Evolutionary conservation across 1,284 basidiomycete genomes (phyloP), one percentile per base, ranked within the genome.

Genomic region (Peniophora sp.): DNA sequence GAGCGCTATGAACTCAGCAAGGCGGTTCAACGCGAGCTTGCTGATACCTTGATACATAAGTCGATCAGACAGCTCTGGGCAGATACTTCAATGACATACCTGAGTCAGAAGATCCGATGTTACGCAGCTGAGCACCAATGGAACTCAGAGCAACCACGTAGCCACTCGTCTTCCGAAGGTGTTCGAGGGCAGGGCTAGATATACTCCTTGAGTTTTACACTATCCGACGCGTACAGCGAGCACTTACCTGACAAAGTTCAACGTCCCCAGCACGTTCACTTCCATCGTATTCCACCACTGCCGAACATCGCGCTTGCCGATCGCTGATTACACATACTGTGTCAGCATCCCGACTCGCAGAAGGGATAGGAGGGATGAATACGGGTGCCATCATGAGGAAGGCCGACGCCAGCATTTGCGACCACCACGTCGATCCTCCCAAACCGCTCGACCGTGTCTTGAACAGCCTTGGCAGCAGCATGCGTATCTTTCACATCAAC

Each of bases 361-460:
- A 41, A 8, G 6, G 37, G 6, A n/a, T 8, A 15, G 18, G 6
- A 9, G 37, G 18, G 6, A 9, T 10, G 23, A 10, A 2, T 24
- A 45, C 43, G 43, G 9, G 23, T 32, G 5, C 27, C 23, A 23
- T 45, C 23, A 10, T 20, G 14, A 23, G 43, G n/a, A 3, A 15
- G 15, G 12, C n/a, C 22, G 10, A 22, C 23, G n/a, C 47, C 52
- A 23, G 52, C 54, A 49, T 54, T 54, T 12, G 50, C 47, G 22
- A 56, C 44, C 14, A 52, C 54, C 9, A 56, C 34, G 44, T 56
- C 55, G 32, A 56, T 32, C 18, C 37, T 51, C 6, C 55, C 55
- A 32, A 54, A 54, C 24, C 20, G 37, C 24, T 41, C 36, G 15
- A 56, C 53, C 1, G 53, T 47, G 3, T 35, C 55, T 11, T 47